These are phyloP conservation scores for Carex littledalei DNA, from an alignment of 176 grass and related monocot genomes.

Conservation along the genomic window DNA sequence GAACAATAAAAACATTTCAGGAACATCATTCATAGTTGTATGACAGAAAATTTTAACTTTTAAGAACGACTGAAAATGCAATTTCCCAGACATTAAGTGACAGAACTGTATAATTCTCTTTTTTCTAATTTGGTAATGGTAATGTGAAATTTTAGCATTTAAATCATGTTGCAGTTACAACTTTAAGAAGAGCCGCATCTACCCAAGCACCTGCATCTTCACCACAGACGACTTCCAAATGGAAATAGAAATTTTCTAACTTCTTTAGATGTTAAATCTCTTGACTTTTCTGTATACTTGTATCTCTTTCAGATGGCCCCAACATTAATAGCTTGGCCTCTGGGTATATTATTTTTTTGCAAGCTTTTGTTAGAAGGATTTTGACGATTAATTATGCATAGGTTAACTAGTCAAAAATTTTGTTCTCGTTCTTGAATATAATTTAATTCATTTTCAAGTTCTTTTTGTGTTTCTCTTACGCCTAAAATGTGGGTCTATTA, in stretches of 20 bases:
- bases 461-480: neutral
- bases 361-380: neutral
- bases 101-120: neutral
- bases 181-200: slow-evolving; percentile 19
- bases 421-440: neutral
- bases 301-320: neutral
- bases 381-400: neutral
- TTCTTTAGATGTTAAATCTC: neutral
- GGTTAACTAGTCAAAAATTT: neutral
- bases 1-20: neutral
- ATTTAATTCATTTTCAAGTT: neutral
- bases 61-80: neutral
- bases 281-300: neutral
- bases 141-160: neutral
- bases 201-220: slow-evolving; percentile 32
- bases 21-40: neutral
- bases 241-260: slow-evolving; percentile 27
- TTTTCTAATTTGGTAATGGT: neutral
- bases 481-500: neutral
- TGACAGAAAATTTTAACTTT: neutral
- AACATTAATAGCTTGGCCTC: neutral
- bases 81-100: neutral
- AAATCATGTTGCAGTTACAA: slow-evolving; percentile 31
- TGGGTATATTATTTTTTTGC: neutral
- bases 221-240: slow-evolving; percentile 36